These are phyloP conservation scores for Bipolaris victoriae DNA, from an alignment of 2,329 filamentous ascomycete genomes.

Conservation along the genomic window DNA sequence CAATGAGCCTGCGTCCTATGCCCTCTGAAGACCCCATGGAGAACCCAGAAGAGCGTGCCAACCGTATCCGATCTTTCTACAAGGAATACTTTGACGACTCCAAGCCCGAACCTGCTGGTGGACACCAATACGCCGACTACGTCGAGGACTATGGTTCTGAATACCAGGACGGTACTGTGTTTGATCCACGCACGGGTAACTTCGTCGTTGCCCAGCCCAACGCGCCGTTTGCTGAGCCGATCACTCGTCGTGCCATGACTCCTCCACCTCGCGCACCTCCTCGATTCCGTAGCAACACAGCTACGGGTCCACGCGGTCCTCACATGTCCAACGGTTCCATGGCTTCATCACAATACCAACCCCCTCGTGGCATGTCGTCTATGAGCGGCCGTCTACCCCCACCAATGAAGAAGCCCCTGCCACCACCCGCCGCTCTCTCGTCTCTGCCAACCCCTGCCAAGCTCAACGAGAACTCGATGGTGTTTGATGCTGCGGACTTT, in stretches of 20 bases:
- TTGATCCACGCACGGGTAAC: slow-evolving; percentile 63
- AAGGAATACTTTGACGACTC: slow-evolving; percentile 98
- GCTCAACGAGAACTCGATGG: slow-evolving; percentile 74
- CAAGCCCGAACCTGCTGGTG: slow-evolving; percentile 55
- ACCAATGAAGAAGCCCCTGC: slow-evolving; percentile 63
- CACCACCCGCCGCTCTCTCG: slow-evolving; percentile 74
- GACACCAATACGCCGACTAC: slow-evolving; percentile 58
- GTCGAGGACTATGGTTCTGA: slow-evolving; percentile 78
- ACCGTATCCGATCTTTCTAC: slow-evolving; percentile 97
- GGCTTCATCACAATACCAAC: slow-evolving; percentile 53
- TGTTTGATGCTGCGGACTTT: slow-evolving; percentile 81
- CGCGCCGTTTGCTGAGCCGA: slow-evolving; percentile 78
- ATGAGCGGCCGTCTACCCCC: slow-evolving; percentile 46
- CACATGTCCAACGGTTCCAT: slow-evolving; percentile 58
- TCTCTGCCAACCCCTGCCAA: slow-evolving; percentile 85
- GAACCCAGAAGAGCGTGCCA: slow-evolving; percentile 91
- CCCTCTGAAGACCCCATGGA: slow-evolving; percentile 86
- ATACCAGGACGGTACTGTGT: slow-evolving; percentile 66
- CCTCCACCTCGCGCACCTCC: slow-evolving; percentile 77
- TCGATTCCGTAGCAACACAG: slow-evolving; percentile 53
- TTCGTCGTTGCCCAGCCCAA: slow-evolving; percentile 63
- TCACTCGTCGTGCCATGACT: slow-evolving; percentile 92
- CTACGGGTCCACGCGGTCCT: slow-evolving; percentile 36
- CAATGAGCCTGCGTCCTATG: slow-evolving; percentile 76
- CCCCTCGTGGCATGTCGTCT: slow-evolving; percentile 51